Evolutionary conservation across 352 stramenopile genomes (phyloP), one percentile per base, ranked within the genome.

Genomic region (Hyphochytrium catenoides): DNA sequence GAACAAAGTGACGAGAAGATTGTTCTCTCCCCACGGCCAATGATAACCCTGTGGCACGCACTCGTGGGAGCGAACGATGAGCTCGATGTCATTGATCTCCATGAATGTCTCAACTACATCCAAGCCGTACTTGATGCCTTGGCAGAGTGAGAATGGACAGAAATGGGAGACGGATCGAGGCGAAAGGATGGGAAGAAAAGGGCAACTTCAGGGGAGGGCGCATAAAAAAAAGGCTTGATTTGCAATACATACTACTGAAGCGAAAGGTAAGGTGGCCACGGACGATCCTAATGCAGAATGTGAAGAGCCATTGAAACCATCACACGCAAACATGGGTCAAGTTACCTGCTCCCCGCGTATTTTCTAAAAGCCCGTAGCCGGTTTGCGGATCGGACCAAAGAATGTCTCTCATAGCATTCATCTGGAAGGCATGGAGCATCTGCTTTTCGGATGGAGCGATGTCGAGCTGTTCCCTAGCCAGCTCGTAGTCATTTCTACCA

Each of bases 41-140:
- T 74, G 59, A 37, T 78, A 83, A 19, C 71, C 71, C 35, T 54
- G 51, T 6, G 67, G 66, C 21, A 81, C 62, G 34, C 66, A 82
- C 50, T 85, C 67, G 50, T 85, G 71, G 4, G 68, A 81, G 11
- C 71, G 71, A 30, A 85, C 63, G 14, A 85, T 61, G 26, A 77
- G 41, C 30, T 63, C 56, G 21, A 85, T 41, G 19, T 70, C 70
- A 48, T 85, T 81, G 43, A 78, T 74, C 31, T 50, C 56, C 63
- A 82, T 75, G 40, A 77, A 83, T 43, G 79, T 75, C 34, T 82
- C 60, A 14, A 79, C 62, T 11, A 83, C 45, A 39, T 79, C 60
- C 1, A 59, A 59, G 2, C 63, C 62, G 26, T 76, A 85, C 16
- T 64, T 56, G 16, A 75, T 76, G 9, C 68, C 39, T 46, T 40